Evolutionary conservation across 2,329 filamentous ascomycete genomes (phyloP).

Genomic region (Mollisiaceae sp.): DNA sequence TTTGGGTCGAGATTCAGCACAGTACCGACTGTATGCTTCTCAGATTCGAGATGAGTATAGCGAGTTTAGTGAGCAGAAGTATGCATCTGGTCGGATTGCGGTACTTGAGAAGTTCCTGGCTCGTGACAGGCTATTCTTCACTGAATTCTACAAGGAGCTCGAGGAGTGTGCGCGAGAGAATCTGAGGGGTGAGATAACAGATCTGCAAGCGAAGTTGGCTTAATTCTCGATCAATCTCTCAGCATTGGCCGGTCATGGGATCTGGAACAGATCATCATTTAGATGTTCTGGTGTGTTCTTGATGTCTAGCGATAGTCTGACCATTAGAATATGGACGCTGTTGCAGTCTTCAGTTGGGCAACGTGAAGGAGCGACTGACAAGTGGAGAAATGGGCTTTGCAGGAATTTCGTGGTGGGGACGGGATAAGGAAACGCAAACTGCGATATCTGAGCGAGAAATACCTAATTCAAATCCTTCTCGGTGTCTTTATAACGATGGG

Average conservation of each 20-base stretch:
- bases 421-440: neutral
- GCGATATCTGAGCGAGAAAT: neutral
- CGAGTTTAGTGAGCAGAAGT: neutral
- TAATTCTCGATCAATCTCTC: neutral
- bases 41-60: neutral
- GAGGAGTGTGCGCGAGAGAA: neutral
- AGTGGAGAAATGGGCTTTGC: too few relatives aligned
- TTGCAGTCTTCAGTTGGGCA: too few relatives aligned
- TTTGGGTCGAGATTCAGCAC: neutral
- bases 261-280: too few relatives aligned
- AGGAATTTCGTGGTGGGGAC: too few relatives aligned
- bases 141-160: neutral
- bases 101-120: neutral
- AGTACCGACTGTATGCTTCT: neutral
- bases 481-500: neutral
- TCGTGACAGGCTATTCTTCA: neutral
- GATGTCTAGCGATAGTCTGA: too few relatives aligned
- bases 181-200: neutral
- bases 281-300: too few relatives aligned
- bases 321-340: too few relatives aligned
- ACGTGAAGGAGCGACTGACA: too few relatives aligned
- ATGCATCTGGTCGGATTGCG: neutral
- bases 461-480: neutral
- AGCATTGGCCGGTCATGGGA: too few relatives aligned
- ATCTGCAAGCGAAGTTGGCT: neutral